Evolutionary conservation across 371 early-diverging fungal genomes (phyloP), one percentile per base, ranked within the genome.

Genomic region (Actinomortierella ambigua): DNA sequence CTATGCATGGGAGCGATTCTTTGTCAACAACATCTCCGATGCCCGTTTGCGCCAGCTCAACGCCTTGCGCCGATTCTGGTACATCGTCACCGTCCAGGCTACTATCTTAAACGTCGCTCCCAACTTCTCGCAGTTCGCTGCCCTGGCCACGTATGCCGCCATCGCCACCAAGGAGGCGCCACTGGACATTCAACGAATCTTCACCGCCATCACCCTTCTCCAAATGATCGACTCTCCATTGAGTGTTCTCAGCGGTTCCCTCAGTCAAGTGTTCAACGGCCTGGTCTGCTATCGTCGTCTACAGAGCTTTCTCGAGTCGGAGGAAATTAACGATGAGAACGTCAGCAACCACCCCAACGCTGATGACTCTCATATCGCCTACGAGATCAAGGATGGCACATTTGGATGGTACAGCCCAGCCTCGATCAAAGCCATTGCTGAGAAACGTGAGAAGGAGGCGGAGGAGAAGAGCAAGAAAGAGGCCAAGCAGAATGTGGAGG

Each of bases 191-290:
- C 63, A 79, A 11, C 79, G 80, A 11, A 77, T 90, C 5, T 75
- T 93, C 17, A 63, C 83, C 8, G 85, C 89, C 3, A 85, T 97
- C 67, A 84, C 94, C 1, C 83, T 96, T 26, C 94, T 97, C 82
- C 91, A 90, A 68, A 83, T 96, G 75, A 77, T 97, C 48, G 93
- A 90, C 51, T 92, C 91, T 77, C 96, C 96, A 39, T 75, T 96
- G 28, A 62, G 80, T 20, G 80, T 87, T 43, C 82, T 95, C 11
- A 61, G 50, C 43, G 20, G 27, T 2, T 64, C 70, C 0, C 9
- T 70, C 47, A 57, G 61, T 15, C 47, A 49, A 15, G 49, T 70
- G 13, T 24, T 65, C 22, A 42, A 52, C 3, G 71, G 71, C 2
- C 50, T 43, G 15, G 69, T 76, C 23, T 48, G 61, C 0, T 69